These are phyloP conservation scores for Tilletia setariae DNA, from an alignment of 1,284 basidiomycete genomes.

Conservation along the genomic window DNA sequence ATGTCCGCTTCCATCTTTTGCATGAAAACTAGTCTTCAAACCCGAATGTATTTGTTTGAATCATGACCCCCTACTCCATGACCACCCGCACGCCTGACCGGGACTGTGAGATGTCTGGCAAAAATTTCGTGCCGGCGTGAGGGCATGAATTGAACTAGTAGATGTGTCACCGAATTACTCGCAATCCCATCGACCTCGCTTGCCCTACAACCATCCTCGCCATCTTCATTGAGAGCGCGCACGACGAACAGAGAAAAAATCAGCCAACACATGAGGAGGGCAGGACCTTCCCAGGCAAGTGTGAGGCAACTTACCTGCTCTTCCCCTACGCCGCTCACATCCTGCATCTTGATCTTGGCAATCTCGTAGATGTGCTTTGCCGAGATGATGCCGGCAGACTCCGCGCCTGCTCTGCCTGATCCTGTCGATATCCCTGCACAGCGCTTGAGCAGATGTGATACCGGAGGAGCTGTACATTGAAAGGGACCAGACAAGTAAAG, in stretches of 20 bases:
- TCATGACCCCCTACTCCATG: too few relatives aligned
- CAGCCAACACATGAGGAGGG: not conserved
- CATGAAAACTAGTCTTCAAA: not conserved
- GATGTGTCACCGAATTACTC: not conserved
- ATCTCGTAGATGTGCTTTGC: constrained; percentile 99
- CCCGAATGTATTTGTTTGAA: not conserved
- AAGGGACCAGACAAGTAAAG: not conserved
- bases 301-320: not conserved
- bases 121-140: too few relatives aligned
- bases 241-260: not conserved
- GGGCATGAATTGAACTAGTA: too few relatives aligned
- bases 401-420: constrained; percentile 62
- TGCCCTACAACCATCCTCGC: constrained; percentile 6
- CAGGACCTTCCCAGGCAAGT: too few relatives aligned
- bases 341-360: constrained; percentile 90
- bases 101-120: too few relatives aligned
- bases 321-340: constrained; percentile 55
- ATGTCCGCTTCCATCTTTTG: not conserved
- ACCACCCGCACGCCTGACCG: too few relatives aligned
- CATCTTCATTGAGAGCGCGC: not conserved
- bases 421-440: constrained; percentile 88
- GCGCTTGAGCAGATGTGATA: constrained; percentile 84
- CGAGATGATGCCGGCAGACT: constrained; percentile 73
- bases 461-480: constrained; percentile 68
- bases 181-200: constrained; percentile 10